phyloP scores from a whole-genome alignment of 148 eudicot genomes.

The Agrostemma githago region DNA sequence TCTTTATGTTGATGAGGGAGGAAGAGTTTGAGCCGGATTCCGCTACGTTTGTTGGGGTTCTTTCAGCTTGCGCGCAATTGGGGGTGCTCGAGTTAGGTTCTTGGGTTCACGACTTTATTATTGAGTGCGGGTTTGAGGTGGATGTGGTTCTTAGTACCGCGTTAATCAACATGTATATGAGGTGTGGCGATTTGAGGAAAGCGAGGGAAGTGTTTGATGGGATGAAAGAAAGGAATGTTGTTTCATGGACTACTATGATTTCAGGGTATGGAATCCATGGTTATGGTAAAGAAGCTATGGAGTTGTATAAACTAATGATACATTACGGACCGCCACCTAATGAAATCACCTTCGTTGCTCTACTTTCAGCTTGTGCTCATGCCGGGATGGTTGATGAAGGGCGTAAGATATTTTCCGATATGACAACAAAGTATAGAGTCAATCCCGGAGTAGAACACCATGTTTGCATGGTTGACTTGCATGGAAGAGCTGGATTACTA shows the following conservation, averaged over 20 bases:
- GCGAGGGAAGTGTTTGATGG: constrained; percentile 47
- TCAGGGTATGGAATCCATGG: constrained; percentile 52
- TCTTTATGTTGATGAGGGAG: constrained; percentile 41
- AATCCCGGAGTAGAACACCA: constrained; percentile 47
- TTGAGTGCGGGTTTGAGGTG: constrained; percentile 20
- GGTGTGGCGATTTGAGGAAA: constrained; percentile 47
- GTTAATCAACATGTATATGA: constrained; percentile 50
- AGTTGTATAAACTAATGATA: constrained; percentile 44
- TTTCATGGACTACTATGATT: constrained; percentile 54
- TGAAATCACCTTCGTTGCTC: constrained; percentile 44
- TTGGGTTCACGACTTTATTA: constrained; percentile 43
- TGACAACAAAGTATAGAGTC: constrained; percentile 34
- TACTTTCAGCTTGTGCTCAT: constrained; percentile 61
- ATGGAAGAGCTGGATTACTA: constrained; percentile 62
- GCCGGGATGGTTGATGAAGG: constrained; percentile 54
- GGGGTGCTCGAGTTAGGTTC: constrained; percentile 50
- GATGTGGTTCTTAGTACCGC: constrained; percentile 41
- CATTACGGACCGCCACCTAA: constrained; percentile 35
- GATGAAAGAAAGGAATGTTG: constrained; percentile 38
- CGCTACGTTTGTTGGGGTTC: constrained; percentile 49
- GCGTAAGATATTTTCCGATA: constrained; percentile 32
- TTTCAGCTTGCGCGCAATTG: constrained; percentile 53
- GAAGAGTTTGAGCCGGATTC: constrained; percentile 38
- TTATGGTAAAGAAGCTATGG: constrained; percentile 50
- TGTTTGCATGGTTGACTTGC: constrained; percentile 62